phyloP scores from a whole-genome alignment of 2,329 filamentous ascomycete species.

The Monilinia aucupariae region DNA sequence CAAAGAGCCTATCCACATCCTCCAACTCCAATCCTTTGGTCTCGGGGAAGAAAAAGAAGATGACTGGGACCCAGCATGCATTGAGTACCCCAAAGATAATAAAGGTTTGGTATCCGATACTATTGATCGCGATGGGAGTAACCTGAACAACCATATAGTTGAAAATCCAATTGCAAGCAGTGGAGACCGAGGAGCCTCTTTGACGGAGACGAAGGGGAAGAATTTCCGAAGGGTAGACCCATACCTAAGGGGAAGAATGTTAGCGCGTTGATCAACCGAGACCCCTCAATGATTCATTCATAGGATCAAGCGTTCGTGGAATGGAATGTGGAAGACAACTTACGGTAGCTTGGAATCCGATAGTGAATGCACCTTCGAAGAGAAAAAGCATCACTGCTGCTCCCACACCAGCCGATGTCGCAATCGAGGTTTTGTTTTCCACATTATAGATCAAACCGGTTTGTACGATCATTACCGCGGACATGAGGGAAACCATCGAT shows the following conservation, averaged over 20 bases:
- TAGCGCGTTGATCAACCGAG: too few species aligned
- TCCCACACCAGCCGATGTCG: conserved; percentile 37
- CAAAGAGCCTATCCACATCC: conserved; percentile 45
- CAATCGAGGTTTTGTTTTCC: conserved; percentile 35
- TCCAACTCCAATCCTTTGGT: conserved; percentile 60
- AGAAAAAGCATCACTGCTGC: conserved; percentile 50
- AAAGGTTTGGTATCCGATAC: conserved; percentile 40
- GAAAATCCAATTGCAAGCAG: conserved; percentile 45
- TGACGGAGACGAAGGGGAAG: conserved; percentile 53
- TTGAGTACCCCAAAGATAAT: conserved; percentile 35
- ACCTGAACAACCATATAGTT: conserved; percentile 50
- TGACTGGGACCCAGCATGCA: conserved; percentile 41
- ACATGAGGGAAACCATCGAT: conserved; percentile 40
- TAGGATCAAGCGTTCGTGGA: too few species aligned
- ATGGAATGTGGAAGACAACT: background rate
- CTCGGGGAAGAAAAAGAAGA: conserved; percentile 61
- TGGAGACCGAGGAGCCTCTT: conserved; percentile 56
- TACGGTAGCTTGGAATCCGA: conserved; percentile 55
- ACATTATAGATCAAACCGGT: conserved; percentile 40
- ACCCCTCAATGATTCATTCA: too few species aligned
- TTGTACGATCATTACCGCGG: conserved; percentile 40
- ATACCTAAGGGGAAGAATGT: conserved; percentile 28
- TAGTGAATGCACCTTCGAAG: conserved; percentile 56
- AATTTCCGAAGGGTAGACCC: conserved; percentile 56
- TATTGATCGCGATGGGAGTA: conserved; percentile 36